phyloP scores from a whole-genome alignment of 345 rosid species.

The Streptanthus diversifolius region DNA sequence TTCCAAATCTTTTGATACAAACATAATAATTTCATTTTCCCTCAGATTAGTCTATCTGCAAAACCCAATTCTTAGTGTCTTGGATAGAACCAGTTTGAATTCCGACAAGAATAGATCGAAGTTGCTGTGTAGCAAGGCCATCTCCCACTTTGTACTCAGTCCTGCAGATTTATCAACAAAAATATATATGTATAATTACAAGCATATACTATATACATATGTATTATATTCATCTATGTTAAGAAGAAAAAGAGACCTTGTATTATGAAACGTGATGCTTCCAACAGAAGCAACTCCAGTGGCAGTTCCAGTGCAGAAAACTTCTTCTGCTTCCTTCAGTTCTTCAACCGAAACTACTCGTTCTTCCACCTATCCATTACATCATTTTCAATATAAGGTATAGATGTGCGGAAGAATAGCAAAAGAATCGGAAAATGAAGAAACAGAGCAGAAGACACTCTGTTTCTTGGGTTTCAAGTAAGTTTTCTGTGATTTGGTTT shows the following conservation, averaged over 20 bases:
- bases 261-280: slow-evolving; percentile 52
- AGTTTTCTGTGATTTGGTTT: background rate
- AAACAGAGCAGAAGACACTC: background rate
- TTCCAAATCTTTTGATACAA: background rate
- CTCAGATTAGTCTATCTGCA: slow-evolving; percentile 36
- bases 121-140: slow-evolving; percentile 35
- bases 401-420: background rate
- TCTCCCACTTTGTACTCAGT: slow-evolving; percentile 39
- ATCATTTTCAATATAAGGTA: background rate
- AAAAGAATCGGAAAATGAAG: background rate
- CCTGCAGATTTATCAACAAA: slow-evolving; percentile 35
- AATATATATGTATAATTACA: background rate
- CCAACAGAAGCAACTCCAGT: slow-evolving; percentile 66
- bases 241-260: slow-evolving; percentile 35
- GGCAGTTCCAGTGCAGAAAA: slow-evolving; percentile 88
- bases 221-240: background rate
- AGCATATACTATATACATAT: background rate
- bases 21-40: background rate
- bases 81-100: slow-evolving; percentile 52
- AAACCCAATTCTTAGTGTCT: slow-evolving; percentile 52
- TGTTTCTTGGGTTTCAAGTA: background rate
- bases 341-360: slow-evolving; percentile 55
- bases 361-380: slow-evolving; percentile 56
- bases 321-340: slow-evolving; percentile 55
- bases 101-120: slow-evolving; percentile 36